Conservation (phyloP, 495 filamentous ascomycete genomes). For the Staphylotrichum longicolle region DNA sequence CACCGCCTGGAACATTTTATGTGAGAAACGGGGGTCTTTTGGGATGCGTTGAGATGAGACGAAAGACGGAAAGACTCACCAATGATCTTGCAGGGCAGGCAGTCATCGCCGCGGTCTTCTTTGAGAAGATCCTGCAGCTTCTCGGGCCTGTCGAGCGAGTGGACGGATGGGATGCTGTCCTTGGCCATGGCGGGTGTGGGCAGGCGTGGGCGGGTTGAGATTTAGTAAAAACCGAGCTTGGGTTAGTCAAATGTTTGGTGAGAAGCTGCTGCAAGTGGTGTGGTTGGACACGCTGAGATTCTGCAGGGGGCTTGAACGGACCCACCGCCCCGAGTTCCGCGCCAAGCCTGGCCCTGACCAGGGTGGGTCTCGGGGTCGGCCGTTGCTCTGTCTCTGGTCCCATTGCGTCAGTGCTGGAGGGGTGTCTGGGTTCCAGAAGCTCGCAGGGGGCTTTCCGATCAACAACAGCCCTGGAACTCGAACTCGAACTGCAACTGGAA, state of each 20-base stretch:
- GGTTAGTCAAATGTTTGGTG: no score
- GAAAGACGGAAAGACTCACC: conserved; percentile 45
- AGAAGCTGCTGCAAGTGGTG: neutral
- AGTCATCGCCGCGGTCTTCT: conserved; percentile 67
- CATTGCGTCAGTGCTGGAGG: conserved; percentile 33
- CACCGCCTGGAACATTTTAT: conserved; percentile 51
- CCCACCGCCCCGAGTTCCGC: neutral
- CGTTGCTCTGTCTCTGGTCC: neutral
- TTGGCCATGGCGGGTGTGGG: conserved; percentile 37
- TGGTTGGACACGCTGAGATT: neutral
- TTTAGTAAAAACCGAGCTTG: neutral
- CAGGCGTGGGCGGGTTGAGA: neutral
- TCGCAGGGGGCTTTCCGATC: conserved; percentile 11
- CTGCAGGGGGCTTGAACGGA: conserved; percentile 8
- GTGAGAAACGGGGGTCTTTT: conserved; percentile 3
- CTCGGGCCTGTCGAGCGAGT: conserved; percentile 50
- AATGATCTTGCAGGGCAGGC: conserved; percentile 63
- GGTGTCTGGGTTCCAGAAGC: neutral
- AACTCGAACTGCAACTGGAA: conserved; percentile 1
- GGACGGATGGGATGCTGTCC: conserved; percentile 41
- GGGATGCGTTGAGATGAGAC: neutral
- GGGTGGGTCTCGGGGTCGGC: neutral
- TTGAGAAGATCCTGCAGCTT: conserved; percentile 53
- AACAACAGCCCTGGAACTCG: conserved; percentile 6
- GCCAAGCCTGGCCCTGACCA: neutral